These are phyloP conservation scores for Physcomitrium patens DNA, from an alignment of 225 moss, liverwort and hornwort species.

Conservation along the genomic window DNA sequence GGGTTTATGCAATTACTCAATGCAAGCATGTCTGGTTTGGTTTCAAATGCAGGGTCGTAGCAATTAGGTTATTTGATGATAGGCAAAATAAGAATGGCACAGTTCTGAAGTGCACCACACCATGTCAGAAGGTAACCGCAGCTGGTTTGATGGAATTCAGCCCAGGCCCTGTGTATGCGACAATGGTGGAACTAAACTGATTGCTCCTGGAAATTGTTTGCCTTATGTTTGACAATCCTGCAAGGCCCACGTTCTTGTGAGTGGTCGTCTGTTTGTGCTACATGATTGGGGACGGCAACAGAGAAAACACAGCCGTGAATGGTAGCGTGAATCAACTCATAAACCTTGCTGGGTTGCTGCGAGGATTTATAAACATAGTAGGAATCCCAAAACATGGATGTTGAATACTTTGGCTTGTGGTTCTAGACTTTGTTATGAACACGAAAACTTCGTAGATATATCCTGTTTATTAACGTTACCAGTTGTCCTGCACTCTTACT, in stretches of 20 bases:
- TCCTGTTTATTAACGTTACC: too few relatives aligned
- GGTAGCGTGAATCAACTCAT: too few relatives aligned
- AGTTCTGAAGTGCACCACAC: not conserved
- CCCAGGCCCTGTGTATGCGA: not conserved
- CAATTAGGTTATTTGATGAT: constrained; percentile 19
- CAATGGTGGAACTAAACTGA: not conserved
- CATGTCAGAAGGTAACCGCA: not conserved
- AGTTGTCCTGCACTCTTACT: too few relatives aligned
- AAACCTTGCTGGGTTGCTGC: too few relatives aligned
- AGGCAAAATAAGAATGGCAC: not conserved
- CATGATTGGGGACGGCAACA: not conserved
- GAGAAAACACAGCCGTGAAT: not conserved
- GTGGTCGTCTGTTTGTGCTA: constrained; percentile 6
- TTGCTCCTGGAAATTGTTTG: not conserved
- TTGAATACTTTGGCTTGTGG: too few relatives aligned
- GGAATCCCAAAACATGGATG: too few relatives aligned
- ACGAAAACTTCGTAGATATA: too few relatives aligned
- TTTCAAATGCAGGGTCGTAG: not conserved
- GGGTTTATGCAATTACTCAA: not conserved
- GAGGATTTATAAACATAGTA: too few relatives aligned
- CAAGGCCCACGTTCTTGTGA: not conserved
- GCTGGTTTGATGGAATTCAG: not conserved
- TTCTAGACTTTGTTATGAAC: too few relatives aligned
- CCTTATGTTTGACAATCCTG: not conserved
- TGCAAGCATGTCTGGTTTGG: constrained; percentile 18